phyloP scores from a whole-genome alignment of 1,284 basidiomycete species.

The Schizophyllum commune region DNA sequence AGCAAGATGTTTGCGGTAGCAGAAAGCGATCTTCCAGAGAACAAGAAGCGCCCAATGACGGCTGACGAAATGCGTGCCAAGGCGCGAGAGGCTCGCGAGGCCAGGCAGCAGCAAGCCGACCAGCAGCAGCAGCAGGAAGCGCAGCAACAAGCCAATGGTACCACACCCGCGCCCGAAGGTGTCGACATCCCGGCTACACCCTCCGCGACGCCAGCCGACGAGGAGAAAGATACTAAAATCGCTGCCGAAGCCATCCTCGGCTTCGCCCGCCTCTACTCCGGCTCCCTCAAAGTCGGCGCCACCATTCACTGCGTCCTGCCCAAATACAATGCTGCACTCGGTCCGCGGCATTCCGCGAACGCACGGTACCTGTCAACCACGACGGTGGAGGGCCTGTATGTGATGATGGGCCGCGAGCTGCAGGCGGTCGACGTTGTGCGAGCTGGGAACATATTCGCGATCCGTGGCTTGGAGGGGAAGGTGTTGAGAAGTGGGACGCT shows the following conservation, averaged over 20 bases:
- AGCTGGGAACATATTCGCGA: slow-evolving; percentile 96
- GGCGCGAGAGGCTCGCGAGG: slow-evolving; percentile 59
- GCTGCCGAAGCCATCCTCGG: slow-evolving; percentile 72
- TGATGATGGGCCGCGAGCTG: slow-evolving; percentile 98
- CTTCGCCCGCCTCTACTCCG: slow-evolving; percentile 92
- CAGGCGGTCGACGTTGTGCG: slow-evolving; percentile 76
- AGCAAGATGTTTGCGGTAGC: slow-evolving; percentile 98
- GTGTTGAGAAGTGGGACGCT: slow-evolving; percentile 91
- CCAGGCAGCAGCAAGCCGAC: slow-evolving; percentile 18
- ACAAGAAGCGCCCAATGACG: slow-evolving; percentile 69
- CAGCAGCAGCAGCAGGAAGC: slow-evolving; percentile 7
- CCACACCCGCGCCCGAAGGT: slow-evolving; percentile 11
- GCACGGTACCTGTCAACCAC: slow-evolving; percentile 58
- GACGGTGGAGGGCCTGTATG: slow-evolving; percentile 75
- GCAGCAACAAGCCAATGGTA: background rate
- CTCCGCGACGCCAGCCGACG: slow-evolving; percentile 13
- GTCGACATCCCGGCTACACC: slow-evolving; percentile 15
- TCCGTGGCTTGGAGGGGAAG: slow-evolving; percentile 84
- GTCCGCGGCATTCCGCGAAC: slow-evolving; percentile 66
- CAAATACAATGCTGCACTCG: slow-evolving; percentile 74
- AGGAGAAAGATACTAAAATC: slow-evolving; percentile 11
- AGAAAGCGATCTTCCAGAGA: slow-evolving; percentile 76
- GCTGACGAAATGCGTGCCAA: slow-evolving; percentile 82
- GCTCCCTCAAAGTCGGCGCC: slow-evolving; percentile 65
- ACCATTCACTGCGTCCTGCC: slow-evolving; percentile 76